These are phyloP conservation scores for Talaromyces nanjingensis DNA, from an alignment of 495 filamentous ascomycete genomes.

Conservation along the genomic window DNA sequence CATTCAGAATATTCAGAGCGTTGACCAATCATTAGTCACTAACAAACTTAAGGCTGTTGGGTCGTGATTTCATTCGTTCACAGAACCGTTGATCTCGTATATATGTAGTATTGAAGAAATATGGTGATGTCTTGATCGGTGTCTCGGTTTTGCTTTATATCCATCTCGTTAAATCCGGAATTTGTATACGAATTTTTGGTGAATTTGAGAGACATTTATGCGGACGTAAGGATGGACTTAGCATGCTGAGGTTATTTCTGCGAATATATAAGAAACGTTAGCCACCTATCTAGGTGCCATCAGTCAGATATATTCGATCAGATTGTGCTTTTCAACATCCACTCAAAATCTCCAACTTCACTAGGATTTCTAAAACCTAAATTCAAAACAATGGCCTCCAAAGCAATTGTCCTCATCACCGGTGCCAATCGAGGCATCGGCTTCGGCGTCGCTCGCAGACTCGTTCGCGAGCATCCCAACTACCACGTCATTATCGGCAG, in stretches of 20 bases:
- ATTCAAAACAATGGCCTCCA: conserved; percentile 5
- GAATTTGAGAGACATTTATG: background rate
- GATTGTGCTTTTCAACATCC: background rate
- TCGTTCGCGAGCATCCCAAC: conserved; percentile 19
- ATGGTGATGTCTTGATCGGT: background rate
- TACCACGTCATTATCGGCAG: conserved; percentile 35
- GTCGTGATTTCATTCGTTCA: background rate
- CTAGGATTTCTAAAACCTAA: background rate
- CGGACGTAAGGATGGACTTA: background rate
- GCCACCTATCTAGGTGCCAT: background rate
- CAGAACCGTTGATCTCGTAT: background rate
- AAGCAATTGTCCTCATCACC: conserved; percentile 32
- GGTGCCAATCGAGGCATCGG: conserved; percentile 43
- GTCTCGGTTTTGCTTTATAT: background rate
- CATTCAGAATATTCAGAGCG: background rate
- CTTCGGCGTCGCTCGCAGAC: conserved; percentile 27
- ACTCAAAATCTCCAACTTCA: background rate
- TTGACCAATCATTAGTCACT: background rate
- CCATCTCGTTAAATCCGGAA: conserved; percentile 2
- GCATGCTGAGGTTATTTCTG: background rate
- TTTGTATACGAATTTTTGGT: background rate
- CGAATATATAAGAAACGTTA: background rate
- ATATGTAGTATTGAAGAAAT: background rate
- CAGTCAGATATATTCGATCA: background rate
- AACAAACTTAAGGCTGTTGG: background rate